phyloP scores from a whole-genome alignment of 1,139 yeast species.

The Blastobotrys aristatus region DNA sequence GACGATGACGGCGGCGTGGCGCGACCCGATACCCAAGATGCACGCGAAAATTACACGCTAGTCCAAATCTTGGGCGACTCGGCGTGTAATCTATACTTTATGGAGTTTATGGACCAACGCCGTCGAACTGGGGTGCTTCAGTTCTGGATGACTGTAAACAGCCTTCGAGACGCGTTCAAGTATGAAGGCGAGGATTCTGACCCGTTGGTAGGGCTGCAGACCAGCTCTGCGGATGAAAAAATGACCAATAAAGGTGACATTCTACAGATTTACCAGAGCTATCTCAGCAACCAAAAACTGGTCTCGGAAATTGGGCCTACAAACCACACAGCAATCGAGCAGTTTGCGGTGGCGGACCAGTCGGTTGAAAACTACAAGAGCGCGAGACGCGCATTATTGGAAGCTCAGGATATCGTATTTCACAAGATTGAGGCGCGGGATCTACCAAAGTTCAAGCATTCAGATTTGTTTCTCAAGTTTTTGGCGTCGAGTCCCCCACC shows the following conservation, averaged over 20 bases:
- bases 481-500: slow-evolving; percentile 38
- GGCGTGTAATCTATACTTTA: slow-evolving; percentile 46
- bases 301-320: slow-evolving; percentile 22
- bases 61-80: slow-evolving; percentile 44
- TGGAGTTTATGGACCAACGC: slow-evolving; percentile 52
- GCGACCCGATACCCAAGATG: not conserved
- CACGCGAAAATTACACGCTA: slow-evolving; percentile 34
- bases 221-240: not conserved
- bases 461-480: slow-evolving; percentile 45
- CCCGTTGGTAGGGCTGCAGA: slow-evolving; percentile 27
- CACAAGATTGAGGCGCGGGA: slow-evolving; percentile 46
- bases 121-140: slow-evolving; percentile 45
- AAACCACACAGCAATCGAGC: slow-evolving; percentile 23
- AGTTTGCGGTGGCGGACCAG: slow-evolving; percentile 27
- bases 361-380: slow-evolving; percentile 18
- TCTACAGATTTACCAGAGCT: slow-evolving; percentile 42
- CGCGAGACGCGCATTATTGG: slow-evolving; percentile 55
- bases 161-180: slow-evolving; percentile 68
- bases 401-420: slow-evolving; percentile 51
- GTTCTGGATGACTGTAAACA: slow-evolving; percentile 65
- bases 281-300: slow-evolving; percentile 32
- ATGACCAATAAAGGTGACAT: slow-evolving; percentile 30
- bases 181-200: slow-evolving; percentile 20
- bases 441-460: slow-evolving; percentile 53
- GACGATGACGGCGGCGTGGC: no score